Percentiles rank a stretch among this genome's conserved stretches.
Conservation (phyloP, 225 moss, liverwort and hornwort species). For the Physcomitrellopsis africana region DNA sequence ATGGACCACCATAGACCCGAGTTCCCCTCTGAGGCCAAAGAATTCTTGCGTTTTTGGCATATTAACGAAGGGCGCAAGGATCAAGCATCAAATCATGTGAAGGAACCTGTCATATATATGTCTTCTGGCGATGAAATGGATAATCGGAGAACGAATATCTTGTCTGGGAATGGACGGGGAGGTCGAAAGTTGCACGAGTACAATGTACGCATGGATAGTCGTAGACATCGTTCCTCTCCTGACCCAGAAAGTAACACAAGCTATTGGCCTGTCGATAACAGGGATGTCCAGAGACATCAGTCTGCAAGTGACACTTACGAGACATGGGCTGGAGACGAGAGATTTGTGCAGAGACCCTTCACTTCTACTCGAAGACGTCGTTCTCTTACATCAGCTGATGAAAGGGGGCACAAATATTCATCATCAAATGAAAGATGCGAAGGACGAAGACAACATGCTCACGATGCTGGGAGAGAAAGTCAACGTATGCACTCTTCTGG, state of each 20-base stretch:
- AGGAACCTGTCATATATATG: slow-evolving; percentile 31
- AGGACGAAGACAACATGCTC: slow-evolving; percentile 29
- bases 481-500: slow-evolving; percentile 43
- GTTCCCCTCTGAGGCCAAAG: slow-evolving; percentile 38
- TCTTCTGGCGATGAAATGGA: slow-evolving; percentile 58
- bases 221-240: slow-evolving; percentile 25
- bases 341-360: slow-evolving; percentile 21
- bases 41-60: slow-evolving; percentile 32
- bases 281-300: slow-evolving; percentile 30
- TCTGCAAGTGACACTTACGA: slow-evolving; percentile 17
- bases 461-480: slow-evolving; percentile 35
- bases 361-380: slow-evolving; percentile 26
- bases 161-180: slow-evolving; percentile 41
- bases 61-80: slow-evolving; percentile 21
- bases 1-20: slow-evolving; percentile 47
- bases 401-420: slow-evolving; percentile 36
- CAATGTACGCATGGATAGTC: slow-evolving; percentile 5
- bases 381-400: slow-evolving; percentile 25
- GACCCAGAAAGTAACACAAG: slow-evolving; percentile 43
- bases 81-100: slow-evolving; percentile 15
- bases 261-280: slow-evolving; percentile 34
- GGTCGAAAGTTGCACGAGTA: slow-evolving; percentile 27
- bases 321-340: slow-evolving; percentile 42
- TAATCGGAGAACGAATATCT: slow-evolving; percentile 33
- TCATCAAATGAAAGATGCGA: slow-evolving; percentile 21